Percentiles rank a stretch among this genome's conserved stretches.
These are phyloP conservation scores for Buddleja alternifolia DNA, from an alignment of 257 asterid species.

Conservation along the genomic window DNA sequence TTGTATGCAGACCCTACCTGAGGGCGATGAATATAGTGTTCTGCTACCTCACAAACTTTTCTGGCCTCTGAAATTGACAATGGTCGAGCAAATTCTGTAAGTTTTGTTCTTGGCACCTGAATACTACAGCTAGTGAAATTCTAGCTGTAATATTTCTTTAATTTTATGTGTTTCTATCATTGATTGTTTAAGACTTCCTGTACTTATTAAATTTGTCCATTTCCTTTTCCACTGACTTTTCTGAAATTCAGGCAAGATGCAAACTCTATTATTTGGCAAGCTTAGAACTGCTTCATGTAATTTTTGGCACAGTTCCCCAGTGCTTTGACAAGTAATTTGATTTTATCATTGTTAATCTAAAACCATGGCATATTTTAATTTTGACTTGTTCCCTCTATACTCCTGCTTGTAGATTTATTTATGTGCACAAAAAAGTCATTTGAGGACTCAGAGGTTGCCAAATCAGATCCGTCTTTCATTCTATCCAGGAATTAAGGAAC, in stretches of 20 bases:
- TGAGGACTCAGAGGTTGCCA: conserved; percentile 48
- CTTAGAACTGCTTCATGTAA: conserved; percentile 70
- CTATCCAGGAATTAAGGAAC: conserved; percentile 30
- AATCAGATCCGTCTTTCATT: conserved; percentile 52
- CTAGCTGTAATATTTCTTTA: background rate
- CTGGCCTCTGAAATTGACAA: conserved; percentile 57
- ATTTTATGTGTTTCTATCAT: conserved; percentile 1
- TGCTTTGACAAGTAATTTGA: conserved; percentile 1
- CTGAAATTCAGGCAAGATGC: conserved; percentile 48
- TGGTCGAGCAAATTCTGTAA: conserved; percentile 65
- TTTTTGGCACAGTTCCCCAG: conserved; percentile 66
- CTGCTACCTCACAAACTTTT: conserved; percentile 68
- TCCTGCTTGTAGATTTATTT: conserved; percentile 55
- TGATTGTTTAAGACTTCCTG: conserved; percentile 2
- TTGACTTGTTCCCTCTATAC: conserved; percentile 19
- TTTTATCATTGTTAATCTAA: conserved; percentile 23
- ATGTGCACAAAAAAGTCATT: conserved; percentile 75
- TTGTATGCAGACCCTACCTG: conserved; percentile 41
- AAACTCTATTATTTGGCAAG: conserved; percentile 57
- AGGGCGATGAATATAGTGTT: conserved; percentile 38
- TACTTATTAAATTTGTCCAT: conserved; percentile 3
- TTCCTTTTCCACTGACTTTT: background rate
- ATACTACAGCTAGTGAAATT: background rate
- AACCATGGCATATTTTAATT: conserved; percentile 12
- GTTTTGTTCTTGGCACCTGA: conserved; percentile 29